Evolutionary conservation across 441 rosid genomes (phyloP), one percentile per base, ranked within the genome.

Genomic region (Erodium chrysanthum): DNA sequence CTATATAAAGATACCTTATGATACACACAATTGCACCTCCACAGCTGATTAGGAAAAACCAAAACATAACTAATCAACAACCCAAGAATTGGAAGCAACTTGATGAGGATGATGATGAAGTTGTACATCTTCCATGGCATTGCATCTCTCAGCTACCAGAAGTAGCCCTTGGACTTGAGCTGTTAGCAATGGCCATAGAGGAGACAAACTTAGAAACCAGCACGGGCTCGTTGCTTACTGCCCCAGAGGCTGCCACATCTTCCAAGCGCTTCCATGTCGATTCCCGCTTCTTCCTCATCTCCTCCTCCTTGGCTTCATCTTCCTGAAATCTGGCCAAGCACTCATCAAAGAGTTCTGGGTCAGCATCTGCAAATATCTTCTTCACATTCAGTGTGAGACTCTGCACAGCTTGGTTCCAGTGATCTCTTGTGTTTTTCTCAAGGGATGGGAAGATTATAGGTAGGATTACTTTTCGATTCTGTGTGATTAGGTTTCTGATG

Each of bases 331-430:
- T 83, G n/a, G 73, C 73, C 68, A 85, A 75, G 77, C 96, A 92
- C 65, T 90, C 92, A 7, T 86, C 90, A 61, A 87, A 87, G 14
- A 90, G 85, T 67, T 71, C 73, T 76, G 77, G 92, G 80, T 90
- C 93, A 1, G 86, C 76, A 68, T 92, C 98, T 0, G 79, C 80
- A 70, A 92, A 80, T 66, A 87, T 88, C 80, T 90, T 92, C 68
- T 84, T 78, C 66, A 92, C 96, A 69, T 88, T 90, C 79, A 90
- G 76, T 9, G 92, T 88, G 59, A 90, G 76, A 74, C 93, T 90
- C 80, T 88, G 96, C 66, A 92, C 98, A 64, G 96, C 96, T 76
- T 84, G 96, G 78, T 85, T 85, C 98, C 98, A 92, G 71, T 92
- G 98, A 12, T 81, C 81, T 48, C 76, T 60, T 6, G 88, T 84